Evolutionary conservation across 495 filamentous ascomycete genomes (phyloP), one percentile per base, ranked within the genome.

Genomic region (Acidiella bohemica): DNA sequence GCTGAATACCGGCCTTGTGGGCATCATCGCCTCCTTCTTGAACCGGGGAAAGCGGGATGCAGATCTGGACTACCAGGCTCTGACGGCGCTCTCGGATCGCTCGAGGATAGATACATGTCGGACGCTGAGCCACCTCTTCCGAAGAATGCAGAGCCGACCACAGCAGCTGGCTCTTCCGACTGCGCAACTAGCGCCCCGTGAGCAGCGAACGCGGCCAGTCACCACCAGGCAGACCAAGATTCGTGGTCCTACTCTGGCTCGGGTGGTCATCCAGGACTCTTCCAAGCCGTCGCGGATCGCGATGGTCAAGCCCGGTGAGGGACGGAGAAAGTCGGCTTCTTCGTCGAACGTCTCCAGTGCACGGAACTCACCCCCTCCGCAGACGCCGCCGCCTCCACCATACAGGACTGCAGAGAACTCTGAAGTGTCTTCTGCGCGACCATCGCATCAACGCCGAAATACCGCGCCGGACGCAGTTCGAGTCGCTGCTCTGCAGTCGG

Each of bases 1-100:
- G 17, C 41, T 64, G 12, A 64, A 64, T 40, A 56, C 56, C 12
- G 61, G 61, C 18, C 59, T 64, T n/a, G 60, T 64, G 5, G 41
- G 46, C 35, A 61, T 64, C 47, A 62, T 64, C 22, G 32, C 58
- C 2, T 47, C 60, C 5, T 64, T 64, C 37, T 31, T 64, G 20
- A 46, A 42, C 33, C 48, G 47, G 14, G 53, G 54, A 24, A 45
- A 47, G 17, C 25, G 36, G n/a, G 44, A 56, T 18, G 36, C 32
- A 0, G 31, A 55, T 26, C 51, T 61, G 4, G 60, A 64, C 50
- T 62, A 59, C 39, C 51, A 46, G 16, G 54, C 56, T 1, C 39
- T 64, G 13, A 61, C 58, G 4, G 48, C 39, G 17, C 50, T 64
- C 12, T 61, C 60, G 8, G 57, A 64, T 32, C 41, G 42, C 2